Conservation (phyloP, 2,329 filamentous ascomycete species). For the Colletotrichum agaves region DNA sequence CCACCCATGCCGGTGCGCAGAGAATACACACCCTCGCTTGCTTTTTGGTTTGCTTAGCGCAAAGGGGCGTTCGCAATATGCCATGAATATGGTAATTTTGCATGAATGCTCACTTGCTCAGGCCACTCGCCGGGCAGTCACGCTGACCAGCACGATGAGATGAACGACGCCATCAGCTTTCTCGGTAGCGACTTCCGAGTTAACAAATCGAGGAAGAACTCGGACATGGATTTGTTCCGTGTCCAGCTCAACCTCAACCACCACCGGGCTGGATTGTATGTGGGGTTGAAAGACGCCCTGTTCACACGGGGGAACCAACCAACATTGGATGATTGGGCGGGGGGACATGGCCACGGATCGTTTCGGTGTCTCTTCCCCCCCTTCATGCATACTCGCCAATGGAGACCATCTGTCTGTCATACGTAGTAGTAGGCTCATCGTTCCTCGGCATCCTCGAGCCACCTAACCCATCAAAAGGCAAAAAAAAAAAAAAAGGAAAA, state of each 20-base stretch:
- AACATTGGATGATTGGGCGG: constrained; percentile 24
- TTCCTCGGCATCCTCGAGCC: not conserved
- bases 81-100: not conserved
- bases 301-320: not conserved
- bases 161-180: not conserved
- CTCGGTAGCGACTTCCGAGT: not conserved
- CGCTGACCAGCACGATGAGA: not conserved
- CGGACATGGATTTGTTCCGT: constrained; percentile 7
- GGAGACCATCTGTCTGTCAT: not conserved
- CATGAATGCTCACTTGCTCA: not conserved
- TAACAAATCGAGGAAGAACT: not conserved
- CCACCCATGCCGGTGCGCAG: not conserved
- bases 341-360: not conserved
- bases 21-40: not conserved
- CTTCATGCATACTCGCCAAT: not conserved
- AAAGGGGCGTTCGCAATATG: not conserved
- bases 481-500: too few species aligned
- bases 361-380: not conserved
- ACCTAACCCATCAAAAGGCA: not conserved
- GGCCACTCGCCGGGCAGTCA: not conserved
- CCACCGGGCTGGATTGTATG: not conserved
- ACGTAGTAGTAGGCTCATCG: too few species aligned
- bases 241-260: not conserved
- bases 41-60: not conserved
- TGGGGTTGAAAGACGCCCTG: not conserved